Conservation (phyloP, 2,329 filamentous ascomycete genomes). For the Fusarium decemcellulare region DNA sequence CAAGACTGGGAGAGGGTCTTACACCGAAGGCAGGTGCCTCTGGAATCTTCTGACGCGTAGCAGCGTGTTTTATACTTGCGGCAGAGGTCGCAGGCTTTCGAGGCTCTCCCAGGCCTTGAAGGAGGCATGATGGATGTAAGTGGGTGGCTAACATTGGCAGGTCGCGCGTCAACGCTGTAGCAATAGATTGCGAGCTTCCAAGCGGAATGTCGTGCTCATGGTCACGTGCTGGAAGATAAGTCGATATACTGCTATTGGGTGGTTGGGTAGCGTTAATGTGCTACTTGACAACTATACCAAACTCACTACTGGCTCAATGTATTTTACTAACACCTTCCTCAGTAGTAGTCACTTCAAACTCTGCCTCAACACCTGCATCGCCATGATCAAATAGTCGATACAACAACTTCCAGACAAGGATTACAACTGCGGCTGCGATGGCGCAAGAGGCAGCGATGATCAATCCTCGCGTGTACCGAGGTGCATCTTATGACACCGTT, state of each 20-base stretch:
- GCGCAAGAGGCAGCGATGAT: conserved; percentile 45
- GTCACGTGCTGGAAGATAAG: conserved; percentile 17
- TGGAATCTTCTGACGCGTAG: conserved; percentile 28
- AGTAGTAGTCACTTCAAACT: conserved; percentile 3
- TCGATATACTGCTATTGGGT: too few relatives aligned
- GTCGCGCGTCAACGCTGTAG: too few relatives aligned
- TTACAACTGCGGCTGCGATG: conserved; percentile 43
- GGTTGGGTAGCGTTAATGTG: too few relatives aligned
- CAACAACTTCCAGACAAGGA: conserved; percentile 49
- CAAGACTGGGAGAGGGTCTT: conserved; percentile 42
- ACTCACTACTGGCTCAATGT: too few relatives aligned
- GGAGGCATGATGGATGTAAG: conserved; percentile 37
- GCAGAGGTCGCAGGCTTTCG: conserved; percentile 45
- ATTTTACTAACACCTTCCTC: not conserved
- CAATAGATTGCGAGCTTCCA: conserved; percentile 13
- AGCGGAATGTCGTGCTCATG: conserved; percentile 26
- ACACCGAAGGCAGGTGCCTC: conserved; percentile 43
- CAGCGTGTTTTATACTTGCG: conserved; percentile 47
- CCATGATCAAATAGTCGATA: conserved; percentile 48
- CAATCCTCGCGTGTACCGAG: conserved; percentile 44
- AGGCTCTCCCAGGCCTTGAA: conserved; percentile 39
- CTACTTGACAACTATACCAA: too few relatives aligned
- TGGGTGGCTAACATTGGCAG: too few relatives aligned
- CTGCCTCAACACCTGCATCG: conserved; percentile 43
- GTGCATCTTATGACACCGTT: conserved; percentile 37